Conservation (phyloP, 73 alveolate species). For the Stentor coeruleus region DNA sequence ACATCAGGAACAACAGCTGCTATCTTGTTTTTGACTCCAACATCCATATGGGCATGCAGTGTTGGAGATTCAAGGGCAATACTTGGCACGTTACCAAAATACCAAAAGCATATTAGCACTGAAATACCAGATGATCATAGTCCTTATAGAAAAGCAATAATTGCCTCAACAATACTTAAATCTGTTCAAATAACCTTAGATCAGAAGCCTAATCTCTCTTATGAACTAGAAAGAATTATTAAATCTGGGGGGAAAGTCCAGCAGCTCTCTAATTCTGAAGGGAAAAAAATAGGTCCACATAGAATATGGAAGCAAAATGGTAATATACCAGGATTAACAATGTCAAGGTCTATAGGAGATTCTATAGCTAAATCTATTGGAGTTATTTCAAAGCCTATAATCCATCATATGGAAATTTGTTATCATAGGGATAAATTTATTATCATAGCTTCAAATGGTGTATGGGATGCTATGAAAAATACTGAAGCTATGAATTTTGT, state of each 20-base stretch:
- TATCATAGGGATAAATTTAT: conserved; percentile 8
- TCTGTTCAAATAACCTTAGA: conserved; percentile 11
- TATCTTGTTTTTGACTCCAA: neutral
- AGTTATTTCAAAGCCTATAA: conserved; percentile 11
- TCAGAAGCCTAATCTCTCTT: conserved; percentile 23
- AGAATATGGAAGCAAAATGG: conserved; percentile 14
- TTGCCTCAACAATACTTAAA: conserved; percentile 36
- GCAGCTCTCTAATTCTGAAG: neutral
- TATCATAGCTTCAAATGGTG: conserved; percentile 21
- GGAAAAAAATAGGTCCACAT: conserved; percentile 25
- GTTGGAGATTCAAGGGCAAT: conserved; percentile 52
- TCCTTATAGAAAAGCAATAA: conserved; percentile 11
- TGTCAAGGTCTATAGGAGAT: conserved; percentile 29
- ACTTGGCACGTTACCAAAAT: neutral
- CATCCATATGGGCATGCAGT: neutral
- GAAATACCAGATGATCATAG: neutral
- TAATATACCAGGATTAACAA: conserved; percentile 24
- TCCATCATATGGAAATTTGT: neutral
- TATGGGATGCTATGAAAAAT: conserved; percentile 30
- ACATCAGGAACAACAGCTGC: conserved; percentile 22
- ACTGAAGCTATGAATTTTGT: neutral
- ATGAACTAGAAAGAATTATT: conserved; percentile 25
- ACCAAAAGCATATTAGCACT: neutral
- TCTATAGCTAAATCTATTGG: conserved; percentile 14
- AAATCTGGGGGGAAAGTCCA: conserved; percentile 18